Base-by-base conservation (phyloP, 805 yeast genomes). In the Dipodascopsis uninucleata region DNA sequence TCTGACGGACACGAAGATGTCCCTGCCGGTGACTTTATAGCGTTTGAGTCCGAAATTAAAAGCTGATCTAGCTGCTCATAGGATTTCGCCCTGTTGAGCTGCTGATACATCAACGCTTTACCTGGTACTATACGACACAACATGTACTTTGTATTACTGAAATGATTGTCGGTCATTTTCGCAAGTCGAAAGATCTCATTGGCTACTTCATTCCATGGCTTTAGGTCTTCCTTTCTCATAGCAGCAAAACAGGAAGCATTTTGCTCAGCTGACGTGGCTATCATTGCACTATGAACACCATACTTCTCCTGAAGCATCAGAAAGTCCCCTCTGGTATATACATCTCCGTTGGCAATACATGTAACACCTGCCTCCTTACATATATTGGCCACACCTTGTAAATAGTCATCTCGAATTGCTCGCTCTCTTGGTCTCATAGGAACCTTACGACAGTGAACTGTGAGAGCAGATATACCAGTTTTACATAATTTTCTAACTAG, bases 401-500 rank as follows among this genome's bases (percentile, higher is more conserved):
- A 62, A 39, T 42, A 48, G 52, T 81, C 83, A 35, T 75, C 81
- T 62, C 95, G 75, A 8, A 84, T 74, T 4, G 96, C 96, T 1
- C 70, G 68, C 53, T 93, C 89, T 47, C 96, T 72, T 3, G 71
- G 71, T 58, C 97, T 73, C 97, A 93, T 93, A 12, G 74, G 77
- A 34, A 84, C 76, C 0, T 94, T 85, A 47, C 98, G 78, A 62
- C 97, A 93, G 64, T 93, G 98, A 3, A 93, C 77, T 0, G 97
- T 93, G 55, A 93, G 68, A 59, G 87, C 85, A 1, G 81, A 50
- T 34, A 93, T 85, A 1, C 98, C 98, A 0, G 98, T 93, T 26
- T 68, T 62, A 26, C 81, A 77, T 9, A 84, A 63, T 31, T 74
- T 67, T 18, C 63, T 58, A 0, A 90, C 83, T 35, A 90, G 68